Evolutionary conservation across 2,329 filamentous ascomycete genomes (phyloP).

Genomic region (Apiospora hydei): DNA sequence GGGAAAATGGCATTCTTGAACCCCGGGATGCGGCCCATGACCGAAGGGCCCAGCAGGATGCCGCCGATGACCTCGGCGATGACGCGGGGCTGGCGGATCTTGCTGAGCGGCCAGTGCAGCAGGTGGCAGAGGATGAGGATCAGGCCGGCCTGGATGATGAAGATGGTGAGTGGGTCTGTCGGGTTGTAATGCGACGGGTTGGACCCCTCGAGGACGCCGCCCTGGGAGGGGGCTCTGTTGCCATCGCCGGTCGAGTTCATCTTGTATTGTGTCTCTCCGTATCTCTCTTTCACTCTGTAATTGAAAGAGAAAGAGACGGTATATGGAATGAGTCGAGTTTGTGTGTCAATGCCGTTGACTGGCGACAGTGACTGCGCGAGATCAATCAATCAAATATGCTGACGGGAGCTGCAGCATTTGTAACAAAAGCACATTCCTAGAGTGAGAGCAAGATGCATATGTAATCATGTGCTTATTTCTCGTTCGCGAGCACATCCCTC

Average conservation of each 20-base stretch:
- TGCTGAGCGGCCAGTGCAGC: conserved; percentile 75
- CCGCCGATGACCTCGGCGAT: conserved; percentile 82
- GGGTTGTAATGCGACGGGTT: conserved; percentile 73
- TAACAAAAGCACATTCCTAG: background rate
- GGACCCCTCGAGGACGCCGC: conserved; percentile 73
- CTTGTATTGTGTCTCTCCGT: background rate
- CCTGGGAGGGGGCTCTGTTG: conserved; percentile 48
- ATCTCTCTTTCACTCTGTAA: background rate
- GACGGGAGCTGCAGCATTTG: conserved; percentile 1
- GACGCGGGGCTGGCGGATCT: conserved; percentile 75
- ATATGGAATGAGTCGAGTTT: background rate
- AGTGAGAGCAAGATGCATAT: background rate
- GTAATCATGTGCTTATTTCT: conserved; percentile 11
- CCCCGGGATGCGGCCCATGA: conserved; percentile 75
- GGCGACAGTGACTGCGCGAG: background rate
- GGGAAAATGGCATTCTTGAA: conserved; percentile 75
- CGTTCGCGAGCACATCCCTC: background rate
- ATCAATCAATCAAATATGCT: background rate
- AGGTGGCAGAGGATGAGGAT: conserved; percentile 78
- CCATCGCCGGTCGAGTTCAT: conserved; percentile 38
- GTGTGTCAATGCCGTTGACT: background rate
- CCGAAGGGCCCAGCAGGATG: conserved; percentile 76
- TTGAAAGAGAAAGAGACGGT: background rate
- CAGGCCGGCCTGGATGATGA: conserved; percentile 79
- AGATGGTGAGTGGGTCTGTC: conserved; percentile 76